These are phyloP conservation scores for Lactuca sativa DNA, from an alignment of 129 eudicot species.

Conservation along the genomic window DNA sequence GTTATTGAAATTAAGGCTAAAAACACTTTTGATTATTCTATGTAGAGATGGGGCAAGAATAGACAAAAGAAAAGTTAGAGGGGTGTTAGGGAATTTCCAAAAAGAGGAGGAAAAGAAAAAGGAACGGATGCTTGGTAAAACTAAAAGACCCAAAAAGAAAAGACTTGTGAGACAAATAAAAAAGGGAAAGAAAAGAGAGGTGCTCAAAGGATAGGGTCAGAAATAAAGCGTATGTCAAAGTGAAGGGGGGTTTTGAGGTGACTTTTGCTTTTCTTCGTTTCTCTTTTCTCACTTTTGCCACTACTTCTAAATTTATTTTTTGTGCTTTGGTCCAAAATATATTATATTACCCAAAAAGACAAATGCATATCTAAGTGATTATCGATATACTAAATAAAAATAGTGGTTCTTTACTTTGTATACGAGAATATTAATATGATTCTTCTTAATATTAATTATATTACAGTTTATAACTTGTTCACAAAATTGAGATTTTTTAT, in stretches of 20 bases:
- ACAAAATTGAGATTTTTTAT: too few species aligned
- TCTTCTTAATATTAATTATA: too few species aligned
- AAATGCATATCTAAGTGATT: not conserved
- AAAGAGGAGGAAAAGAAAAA: conserved; percentile 36
- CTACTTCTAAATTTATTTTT: conserved; percentile 12
- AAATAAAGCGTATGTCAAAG: conserved; percentile 41
- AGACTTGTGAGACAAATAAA: conserved; percentile 41
- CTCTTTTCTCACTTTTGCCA: not conserved
- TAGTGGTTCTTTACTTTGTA: not conserved
- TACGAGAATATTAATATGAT: too few species aligned
- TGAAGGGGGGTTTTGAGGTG: conserved; percentile 42
- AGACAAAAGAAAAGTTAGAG: conserved; percentile 25
- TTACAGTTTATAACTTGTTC: not conserved
- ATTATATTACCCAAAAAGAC: not conserved
- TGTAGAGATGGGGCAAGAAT: conserved; percentile 22
- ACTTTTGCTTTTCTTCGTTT: conserved; percentile 35
- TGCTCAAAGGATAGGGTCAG: conserved; percentile 44
- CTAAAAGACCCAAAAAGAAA: conserved; percentile 51
- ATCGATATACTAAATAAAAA: too few species aligned
- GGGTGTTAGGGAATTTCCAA: conserved; percentile 37
- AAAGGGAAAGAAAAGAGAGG: conserved; percentile 40
- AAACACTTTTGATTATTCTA: conserved; percentile 33
- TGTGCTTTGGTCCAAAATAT: conserved; percentile 7
- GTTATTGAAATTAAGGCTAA: conserved; percentile 20
- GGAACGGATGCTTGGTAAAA: conserved; percentile 32